Conservation (phyloP, 2,329 filamentous ascomycete genomes). For the Mollisiaceae sp. region DNA sequence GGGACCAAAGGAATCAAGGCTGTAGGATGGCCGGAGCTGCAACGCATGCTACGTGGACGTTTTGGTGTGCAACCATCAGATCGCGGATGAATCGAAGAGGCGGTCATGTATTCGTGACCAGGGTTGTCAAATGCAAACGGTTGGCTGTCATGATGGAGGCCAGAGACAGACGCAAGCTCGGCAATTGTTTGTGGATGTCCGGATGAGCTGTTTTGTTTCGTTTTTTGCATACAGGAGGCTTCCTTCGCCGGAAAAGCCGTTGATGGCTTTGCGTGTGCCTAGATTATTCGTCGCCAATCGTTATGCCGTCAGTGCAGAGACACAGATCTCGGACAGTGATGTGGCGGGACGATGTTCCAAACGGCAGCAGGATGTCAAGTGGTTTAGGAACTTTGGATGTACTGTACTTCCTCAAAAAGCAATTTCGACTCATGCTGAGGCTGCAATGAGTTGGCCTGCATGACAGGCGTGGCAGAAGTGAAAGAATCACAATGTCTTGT, state of each 20-base stretch:
- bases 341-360: background rate
- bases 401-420: background rate
- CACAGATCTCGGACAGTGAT: slow-evolving; percentile 4
- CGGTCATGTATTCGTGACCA: background rate
- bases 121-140: background rate
- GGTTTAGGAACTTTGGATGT: background rate
- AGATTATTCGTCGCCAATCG: background rate
- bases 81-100: background rate
- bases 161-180: slow-evolving; percentile 3
- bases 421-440: slow-evolving; percentile 6
- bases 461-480: background rate
- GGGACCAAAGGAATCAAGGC: background rate
- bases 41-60: slow-evolving; percentile 3
- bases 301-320: background rate
- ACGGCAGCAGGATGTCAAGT: background rate
- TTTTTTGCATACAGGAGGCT: background rate
- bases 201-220: slow-evolving; percentile 8
- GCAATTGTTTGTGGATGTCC: slow-evolving; percentile 3
- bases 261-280: slow-evolving; percentile 1
- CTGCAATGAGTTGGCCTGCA: slow-evolving; percentile 6
- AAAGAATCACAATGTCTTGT: slow-evolving; percentile 10
- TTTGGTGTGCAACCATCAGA: background rate
- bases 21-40: slow-evolving; percentile 4
- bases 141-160: slow-evolving; percentile 3
- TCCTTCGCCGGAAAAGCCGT: slow-evolving; percentile 2